Evolutionary conservation across 148 eudicot species (phyloP), one percentile per base, ranked within the genome.

Genomic region (Chenopodium quinoa): DNA sequence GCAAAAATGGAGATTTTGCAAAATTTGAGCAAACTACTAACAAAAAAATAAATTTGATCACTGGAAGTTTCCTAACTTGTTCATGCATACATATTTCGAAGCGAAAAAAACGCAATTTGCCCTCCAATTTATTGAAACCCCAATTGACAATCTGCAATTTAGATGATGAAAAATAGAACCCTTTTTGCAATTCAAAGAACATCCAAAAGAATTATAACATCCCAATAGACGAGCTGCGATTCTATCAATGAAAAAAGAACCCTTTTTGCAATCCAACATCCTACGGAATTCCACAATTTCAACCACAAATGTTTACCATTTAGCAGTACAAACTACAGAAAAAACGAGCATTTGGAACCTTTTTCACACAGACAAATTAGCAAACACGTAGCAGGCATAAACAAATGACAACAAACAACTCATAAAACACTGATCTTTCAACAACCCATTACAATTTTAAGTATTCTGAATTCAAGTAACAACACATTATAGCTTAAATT

Each of bases 301-400:
- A 34, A 34, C 40, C 40, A 34, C 40, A 34, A 34, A 34, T 34
- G 4, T 34, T 0, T 4, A 34, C 40, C 17, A 69, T 32, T 7
- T 7, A 1, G 71, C 40, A 80, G 20, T 9, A 80, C 20, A 79
- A 71, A 22, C 12, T 34, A 6, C 68, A 40, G 14, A 27, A n/a
- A 34, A 63, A 40, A 72, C 25, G 73, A 72, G 13, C 56, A 40
- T 63, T 62, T 13, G 6, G 9, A 62, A 80, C 44, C 68, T 2
- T 71, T 19, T 40, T 37, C 11, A 67, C 14, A 74, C 72, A 63
- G 44, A 22, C 81, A 78, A 31, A 78, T 66, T 16, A 73, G 1
- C 85, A 83, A 83, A 83, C 85, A 78, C 27, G 22, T 73, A 32
- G 52, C 40, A 66, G 62, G 74, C 79, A 74, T 27, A 54, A 12